Conservation (phyloP, 2,329 filamentous ascomycete genomes). For the Nannizziopsis barbatae region DNA sequence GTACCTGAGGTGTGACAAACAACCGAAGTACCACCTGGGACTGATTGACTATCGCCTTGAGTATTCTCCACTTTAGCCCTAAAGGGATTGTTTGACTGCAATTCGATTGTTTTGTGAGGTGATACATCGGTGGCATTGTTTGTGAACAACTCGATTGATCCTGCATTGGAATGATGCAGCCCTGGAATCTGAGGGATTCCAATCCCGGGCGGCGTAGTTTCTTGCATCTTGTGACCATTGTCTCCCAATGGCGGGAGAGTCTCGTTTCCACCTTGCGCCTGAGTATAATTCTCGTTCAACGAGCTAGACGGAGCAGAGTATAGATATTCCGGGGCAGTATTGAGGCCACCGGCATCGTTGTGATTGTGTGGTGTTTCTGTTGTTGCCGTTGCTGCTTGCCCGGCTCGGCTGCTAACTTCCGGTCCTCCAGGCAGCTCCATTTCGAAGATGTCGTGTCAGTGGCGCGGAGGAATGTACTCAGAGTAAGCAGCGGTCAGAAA, state of each 20-base stretch:
- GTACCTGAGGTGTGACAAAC: not conserved
- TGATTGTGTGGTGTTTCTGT: too few relatives aligned
- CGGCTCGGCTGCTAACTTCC: too few relatives aligned
- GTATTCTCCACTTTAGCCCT: slow-evolving; percentile 1
- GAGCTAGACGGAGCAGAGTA: too few relatives aligned
- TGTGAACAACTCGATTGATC: not conserved
- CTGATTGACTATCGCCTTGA: not conserved
- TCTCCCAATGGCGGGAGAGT: not conserved
- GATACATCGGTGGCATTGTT: not conserved
- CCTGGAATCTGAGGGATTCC: not conserved
- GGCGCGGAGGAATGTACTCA: too few relatives aligned
- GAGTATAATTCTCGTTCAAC: too few relatives aligned
- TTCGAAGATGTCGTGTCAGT: too few relatives aligned
- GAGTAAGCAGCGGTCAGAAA: too few relatives aligned
- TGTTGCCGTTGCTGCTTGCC: too few relatives aligned
- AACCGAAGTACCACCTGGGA: not conserved
- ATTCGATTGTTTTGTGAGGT: not conserved
- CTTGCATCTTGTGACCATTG: not conserved
- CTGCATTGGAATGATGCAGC: not conserved
- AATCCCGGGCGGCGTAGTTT: not conserved
- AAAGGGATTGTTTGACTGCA: slow-evolving; percentile 12
- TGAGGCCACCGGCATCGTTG: too few relatives aligned
- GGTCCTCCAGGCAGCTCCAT: too few relatives aligned
- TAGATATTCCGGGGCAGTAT: too few relatives aligned
- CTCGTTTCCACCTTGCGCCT: too few relatives aligned